Percentiles rank a stretch among this genome's conserved stretches.
phyloP scores from a whole-genome alignment of 495 filamentous ascomycete species.

The Xylaria castorea region DNA sequence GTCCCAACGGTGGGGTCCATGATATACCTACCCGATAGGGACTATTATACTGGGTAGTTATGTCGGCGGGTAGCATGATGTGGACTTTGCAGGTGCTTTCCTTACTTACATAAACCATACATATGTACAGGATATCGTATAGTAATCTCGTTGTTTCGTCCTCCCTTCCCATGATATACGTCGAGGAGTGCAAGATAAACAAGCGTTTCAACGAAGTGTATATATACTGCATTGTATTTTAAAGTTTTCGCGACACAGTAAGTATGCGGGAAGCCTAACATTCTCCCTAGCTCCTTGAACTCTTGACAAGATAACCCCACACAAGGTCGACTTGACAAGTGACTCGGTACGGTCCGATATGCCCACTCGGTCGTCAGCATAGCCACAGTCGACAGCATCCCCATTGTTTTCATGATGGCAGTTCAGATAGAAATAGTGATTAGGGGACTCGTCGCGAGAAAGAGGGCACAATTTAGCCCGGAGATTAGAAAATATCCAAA shows the following conservation, averaged over 20 bases:
- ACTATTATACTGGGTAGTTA: neutral
- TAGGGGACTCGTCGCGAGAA: neutral
- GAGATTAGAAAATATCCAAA: neutral
- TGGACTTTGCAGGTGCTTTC: neutral
- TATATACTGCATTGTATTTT: neutral
- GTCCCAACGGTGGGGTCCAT: constrained; percentile 36
- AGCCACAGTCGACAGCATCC: neutral
- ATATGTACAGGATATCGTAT: neutral
- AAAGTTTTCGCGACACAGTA: neutral
- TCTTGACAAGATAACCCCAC: constrained; percentile 19
- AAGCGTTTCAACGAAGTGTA: neutral
- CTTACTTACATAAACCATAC: neutral
- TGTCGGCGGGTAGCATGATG: neutral
- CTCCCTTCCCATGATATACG: neutral
- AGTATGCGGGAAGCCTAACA: neutral
- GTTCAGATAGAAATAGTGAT: neutral
- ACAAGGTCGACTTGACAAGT: constrained; percentile 14
- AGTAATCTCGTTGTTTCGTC: neutral
- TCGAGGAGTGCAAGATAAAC: neutral
- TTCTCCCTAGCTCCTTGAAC: constrained; percentile 5
- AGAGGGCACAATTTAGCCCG: neutral
- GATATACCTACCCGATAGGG: constrained; percentile 4
- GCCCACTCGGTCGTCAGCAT: neutral
- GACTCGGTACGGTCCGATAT: constrained; percentile 21
- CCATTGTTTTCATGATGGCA: neutral